Base-by-base conservation (phyloP, 768 basidiomycete genomes). In the Lentinula sp. region DNA sequence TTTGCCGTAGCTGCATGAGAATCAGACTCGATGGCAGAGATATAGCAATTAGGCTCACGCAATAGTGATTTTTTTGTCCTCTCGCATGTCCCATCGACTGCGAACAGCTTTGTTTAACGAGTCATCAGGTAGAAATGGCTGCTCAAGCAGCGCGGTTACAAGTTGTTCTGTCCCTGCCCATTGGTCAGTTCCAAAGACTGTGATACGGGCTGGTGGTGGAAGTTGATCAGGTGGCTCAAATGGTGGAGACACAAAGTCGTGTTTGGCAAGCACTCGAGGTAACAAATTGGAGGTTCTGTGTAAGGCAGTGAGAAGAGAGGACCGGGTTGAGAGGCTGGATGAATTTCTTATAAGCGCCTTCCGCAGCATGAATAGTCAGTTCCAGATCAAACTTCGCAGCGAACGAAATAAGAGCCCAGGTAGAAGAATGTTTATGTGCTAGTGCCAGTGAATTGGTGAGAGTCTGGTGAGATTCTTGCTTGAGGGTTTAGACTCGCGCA, bases 71-170 rank as follows among this genome's bases (percentile, higher is more conserved):
- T 65, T 70, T 16, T 68, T 63, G 50, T 64, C 65, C 41, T 65
- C 59, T 20, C 67, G 62, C 45, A 71, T 68, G 55, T 67, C 69
- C 85, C 88, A 87, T 36, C 89, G 77, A 43, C 75, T 67, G 57
- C 76, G 77, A 23, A 89, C 66, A 7, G 67, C 66, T 36, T 75
- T 71, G 54, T 75, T 78, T 61, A 80, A 76, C 4, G 70, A 66
- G 28, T 74, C 62, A 63, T 84, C 80, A n/a, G 83, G 82, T 2
- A 78, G 75, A 64, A 93, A 81, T 13, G 90, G 90, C 58, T 91
- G 85, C 48, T 86, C 81, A 15, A 93, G 74, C 39, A 93, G 76
- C 6, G 89, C 88, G 4, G 85, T 84, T 18, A 92, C 81, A 4
- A 93, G 72, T 35, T 87, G 83, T 41, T 74, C 73, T 6, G 84